Evolutionary conservation across 805 yeast genomes (phyloP), one percentile per base, ranked within the genome.

Genomic region (Teunomyces funiuensis): DNA sequence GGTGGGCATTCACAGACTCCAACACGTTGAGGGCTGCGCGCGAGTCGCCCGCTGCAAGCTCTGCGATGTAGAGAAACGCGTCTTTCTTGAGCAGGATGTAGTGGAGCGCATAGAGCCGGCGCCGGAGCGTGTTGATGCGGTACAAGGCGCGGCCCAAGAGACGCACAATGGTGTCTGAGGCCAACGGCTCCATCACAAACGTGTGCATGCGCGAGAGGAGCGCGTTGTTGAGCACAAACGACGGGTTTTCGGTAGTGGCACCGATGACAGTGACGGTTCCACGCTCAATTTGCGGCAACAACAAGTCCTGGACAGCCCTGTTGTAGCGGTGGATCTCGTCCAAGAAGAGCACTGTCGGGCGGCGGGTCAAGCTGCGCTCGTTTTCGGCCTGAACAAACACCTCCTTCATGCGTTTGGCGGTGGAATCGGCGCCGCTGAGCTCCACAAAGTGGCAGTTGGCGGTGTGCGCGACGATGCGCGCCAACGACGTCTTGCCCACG

Each of bases 11-110:
- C 8, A 83, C 61, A 36, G 89, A 71, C 54, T 91, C 99, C 28
- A 93, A 58, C 33, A 88, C 65, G 47, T 90, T 89, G 19, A 93
- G 65, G 0, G 95, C 93, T 16, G 82, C 77, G 39, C 99, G 69
- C 0, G 96, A 88, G 58, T 93, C 98, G 2, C 99, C 99, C 49
- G 84, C 82, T 0, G 95, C 76, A 6, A 89, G 64, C 33, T 78
- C 80, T 3, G 88, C 83, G 4, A 91, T 66, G 56, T 87, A 83
- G 28, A 79, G 80, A 28, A 85, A 64, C 0, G 86, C 78, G 3
- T 76, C 82, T 36, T 73, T 72, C 6, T 73, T 61, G 27, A 89
- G 59, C 14, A 76, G 73, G 25, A 85, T 60, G 7, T 77, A 69
- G 14, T 77, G 77, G 30, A 72, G 65, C 2, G 73, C 60, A 50